Percentiles rank a stretch among this genome's conserved stretches.
Evolutionary conservation across 1,284 basidiomycete genomes (phyloP).

Genomic region (Leccinum griseonigrum): DNA sequence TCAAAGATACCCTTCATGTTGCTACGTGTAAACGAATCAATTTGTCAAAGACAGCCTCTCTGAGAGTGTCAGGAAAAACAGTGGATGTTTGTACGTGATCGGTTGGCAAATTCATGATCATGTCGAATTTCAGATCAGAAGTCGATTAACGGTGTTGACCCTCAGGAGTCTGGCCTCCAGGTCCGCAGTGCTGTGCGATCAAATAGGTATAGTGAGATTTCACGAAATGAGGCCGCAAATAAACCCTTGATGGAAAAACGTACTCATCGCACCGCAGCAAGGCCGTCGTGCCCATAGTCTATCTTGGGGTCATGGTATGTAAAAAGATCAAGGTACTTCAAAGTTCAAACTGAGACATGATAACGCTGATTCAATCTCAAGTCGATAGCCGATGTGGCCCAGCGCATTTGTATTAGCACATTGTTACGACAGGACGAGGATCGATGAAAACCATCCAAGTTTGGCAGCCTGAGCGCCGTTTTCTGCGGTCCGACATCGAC

Average conservation of each 20-base stretch:
- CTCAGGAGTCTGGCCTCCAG: not conserved
- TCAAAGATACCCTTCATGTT: slow-evolving; percentile 23
- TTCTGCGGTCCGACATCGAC: not conserved
- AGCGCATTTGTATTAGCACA: not conserved
- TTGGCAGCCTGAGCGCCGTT: not conserved
- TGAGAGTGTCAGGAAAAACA: not conserved
- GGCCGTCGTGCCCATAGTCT: not conserved
- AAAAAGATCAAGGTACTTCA: not conserved
- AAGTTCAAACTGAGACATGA: not conserved
- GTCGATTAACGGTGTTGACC: no score
- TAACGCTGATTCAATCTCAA: not conserved
- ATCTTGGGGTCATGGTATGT: not conserved
- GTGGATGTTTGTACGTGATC: slow-evolving; percentile 18
- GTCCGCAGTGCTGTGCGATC: not conserved
- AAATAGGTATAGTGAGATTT: not conserved
- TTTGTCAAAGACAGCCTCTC: not conserved
- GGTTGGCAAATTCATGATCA: not conserved
- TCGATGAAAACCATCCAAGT: not conserved
- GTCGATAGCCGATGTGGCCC: not conserved
- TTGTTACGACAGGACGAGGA: not conserved
- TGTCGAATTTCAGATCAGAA: not conserved
- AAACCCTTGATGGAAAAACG: slow-evolving; percentile 3
- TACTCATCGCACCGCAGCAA: not conserved
- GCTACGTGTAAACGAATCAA: not conserved
- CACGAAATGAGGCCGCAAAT: not conserved